Percentiles rank a stretch among this genome's conserved stretches.
Conservation (phyloP, 2,329 filamentous ascomycete genomes). For the Colletotrichum salicis region DNA sequence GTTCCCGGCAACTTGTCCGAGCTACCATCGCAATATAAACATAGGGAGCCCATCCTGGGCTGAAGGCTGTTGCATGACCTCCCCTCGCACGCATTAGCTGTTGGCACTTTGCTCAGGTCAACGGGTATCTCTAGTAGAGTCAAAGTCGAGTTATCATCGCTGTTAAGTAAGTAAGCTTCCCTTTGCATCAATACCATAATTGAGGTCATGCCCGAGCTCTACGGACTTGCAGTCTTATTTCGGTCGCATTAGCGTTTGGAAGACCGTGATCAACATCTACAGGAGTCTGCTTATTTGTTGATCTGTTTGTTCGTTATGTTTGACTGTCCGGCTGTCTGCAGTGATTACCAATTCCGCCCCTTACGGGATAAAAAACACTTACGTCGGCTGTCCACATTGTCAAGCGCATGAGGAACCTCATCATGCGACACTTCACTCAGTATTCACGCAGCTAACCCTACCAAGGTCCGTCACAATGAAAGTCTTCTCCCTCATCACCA, state of each 20-base stretch:
- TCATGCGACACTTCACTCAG: neutral
- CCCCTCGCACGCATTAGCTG: constrained; percentile 15
- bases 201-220: neutral
- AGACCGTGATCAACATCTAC: neutral
- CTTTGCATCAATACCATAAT: neutral
- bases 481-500: constrained; percentile 26
- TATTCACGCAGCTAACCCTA: neutral
- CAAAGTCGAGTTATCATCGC: constrained; percentile 9
- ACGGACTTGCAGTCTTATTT: neutral
- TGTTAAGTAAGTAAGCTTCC: constrained; percentile 13
- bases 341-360: no score
- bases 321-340: no score
- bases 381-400: neutral
- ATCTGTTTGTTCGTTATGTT: neutral
- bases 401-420: neutral
- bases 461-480: constrained; percentile 36
- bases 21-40: constrained; percentile 21
- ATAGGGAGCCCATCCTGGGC: constrained; percentile 3
- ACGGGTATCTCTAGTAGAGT: constrained; percentile 2
- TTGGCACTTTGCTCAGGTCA: constrained; percentile 14
- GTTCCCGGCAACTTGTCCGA: neutral
- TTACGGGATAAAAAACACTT: neutral
- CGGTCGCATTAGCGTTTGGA: neutral
- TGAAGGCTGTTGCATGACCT: neutral
- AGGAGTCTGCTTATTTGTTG: neutral